Base-by-base conservation (phyloP, 2,329 filamentous ascomycete species). In the Aspergillus novoparasiticus region DNA sequence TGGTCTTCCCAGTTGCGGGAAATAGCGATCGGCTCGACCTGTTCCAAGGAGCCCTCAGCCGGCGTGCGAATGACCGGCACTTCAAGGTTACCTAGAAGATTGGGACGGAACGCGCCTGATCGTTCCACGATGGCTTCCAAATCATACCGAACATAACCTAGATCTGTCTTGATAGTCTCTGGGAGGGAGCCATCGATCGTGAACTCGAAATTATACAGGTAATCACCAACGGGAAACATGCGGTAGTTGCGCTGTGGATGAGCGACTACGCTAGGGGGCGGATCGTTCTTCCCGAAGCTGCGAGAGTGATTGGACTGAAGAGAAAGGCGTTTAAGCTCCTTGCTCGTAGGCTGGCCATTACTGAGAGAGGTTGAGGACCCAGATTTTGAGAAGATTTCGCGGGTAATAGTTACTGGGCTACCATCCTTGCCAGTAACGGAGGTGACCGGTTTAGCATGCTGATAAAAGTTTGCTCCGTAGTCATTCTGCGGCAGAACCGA, bases 1-100 rank as follows among this genome's bases (percentile, higher is more conserved):
- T 97, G 94, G 69, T 97, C 93, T 75, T 97, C 94, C 94, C 94
- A 97, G 66, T 92, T 93, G 23, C 94, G 85, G 67, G 91, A 94
- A 72, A 97, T 97, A 12, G 93, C 94, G 71, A 97, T 97, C 3
- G 94, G 94, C 74, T 97, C 94, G 30, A 93, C 90, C 77, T 93
- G 93, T 77, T 97, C 94, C 28, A 97, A 82, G 0, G 93, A 97
- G 53, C 93, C 87, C 78, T 96, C 93, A 56, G 94, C 88, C 0
- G 94, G 94, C 4, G 95, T 89, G 51, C 94, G 89, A 59, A 97
- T 92, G 55, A 97, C 87, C 10, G 86, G 86, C 3, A 97, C 89
- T 76, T 97, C 93, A 75, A 93, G 92, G 50, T 83, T 85, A 45
- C 94, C 94, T 61, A 93, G 85, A 2, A 97, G 82, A 69, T 97